Conservation (phyloP, 2,329 filamentous ascomycete species). For the Fonsecaea pugnacius region DNA sequence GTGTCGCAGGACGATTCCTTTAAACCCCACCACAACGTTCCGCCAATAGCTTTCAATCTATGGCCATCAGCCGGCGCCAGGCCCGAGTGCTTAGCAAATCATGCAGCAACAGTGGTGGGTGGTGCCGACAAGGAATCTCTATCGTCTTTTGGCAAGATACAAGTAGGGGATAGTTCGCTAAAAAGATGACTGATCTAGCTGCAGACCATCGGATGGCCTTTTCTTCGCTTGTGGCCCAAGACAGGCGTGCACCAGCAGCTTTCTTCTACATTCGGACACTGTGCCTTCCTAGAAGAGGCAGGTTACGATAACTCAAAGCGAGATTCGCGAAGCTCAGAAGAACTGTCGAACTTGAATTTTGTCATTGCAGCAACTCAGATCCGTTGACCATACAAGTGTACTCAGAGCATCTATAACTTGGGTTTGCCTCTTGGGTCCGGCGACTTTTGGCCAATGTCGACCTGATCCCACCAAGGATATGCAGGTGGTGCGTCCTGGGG, state of each 20-base stretch:
- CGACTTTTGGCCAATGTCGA: conserved; percentile 47
- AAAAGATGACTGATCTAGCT: conserved; percentile 5
- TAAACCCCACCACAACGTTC: conserved; percentile 10
- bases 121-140: neutral
- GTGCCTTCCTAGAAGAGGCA: neutral
- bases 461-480: conserved; percentile 71
- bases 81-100: conserved; percentile 23
- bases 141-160: neutral
- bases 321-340: neutral
- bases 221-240: neutral
- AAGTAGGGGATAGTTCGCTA: neutral
- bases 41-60: conserved; percentile 24
- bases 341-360: neutral
- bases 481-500: conserved; percentile 62
- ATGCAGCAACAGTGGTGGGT: neutral
- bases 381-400: neutral
- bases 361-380: neutral
- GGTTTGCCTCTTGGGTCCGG: conserved; percentile 26
- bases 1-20: conserved; percentile 1
- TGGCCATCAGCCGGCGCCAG: neutral
- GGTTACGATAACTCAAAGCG: neutral
- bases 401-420: conserved; percentile 19
- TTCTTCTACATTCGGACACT: neutral
- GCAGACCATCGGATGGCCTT: neutral
- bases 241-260: neutral